Evolutionary conservation across 2,329 filamentous ascomycete genomes (phyloP).

Genomic region (Zymoseptoria ardabiliae): DNA sequence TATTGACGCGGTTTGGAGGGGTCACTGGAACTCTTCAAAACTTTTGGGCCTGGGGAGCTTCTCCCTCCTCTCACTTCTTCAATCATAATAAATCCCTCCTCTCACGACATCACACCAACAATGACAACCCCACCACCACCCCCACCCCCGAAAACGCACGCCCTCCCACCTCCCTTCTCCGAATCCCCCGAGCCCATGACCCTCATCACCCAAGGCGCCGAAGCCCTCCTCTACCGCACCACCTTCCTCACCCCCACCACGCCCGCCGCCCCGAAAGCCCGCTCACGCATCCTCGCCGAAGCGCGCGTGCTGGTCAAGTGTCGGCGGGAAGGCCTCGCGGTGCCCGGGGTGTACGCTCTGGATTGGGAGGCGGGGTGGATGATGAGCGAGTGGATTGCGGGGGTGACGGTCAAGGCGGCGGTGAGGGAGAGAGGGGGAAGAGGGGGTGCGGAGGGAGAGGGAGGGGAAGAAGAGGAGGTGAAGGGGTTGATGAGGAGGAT

Average conservation of each 20-base stretch:
- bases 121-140: conserved; percentile 1
- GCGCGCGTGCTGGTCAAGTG: conserved; percentile 77
- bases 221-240: conserved; percentile 87
- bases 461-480: conserved; percentile 22
- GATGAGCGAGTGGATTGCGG: conserved; percentile 78
- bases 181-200: conserved; percentile 50
- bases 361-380: conserved; percentile 62
- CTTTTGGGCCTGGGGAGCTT: too few relatives aligned
- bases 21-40: too few relatives aligned
- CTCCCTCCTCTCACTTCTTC: too few relatives aligned
- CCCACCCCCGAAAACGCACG: not conserved
- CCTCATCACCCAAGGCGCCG: conserved; percentile 87
- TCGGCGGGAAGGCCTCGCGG: conserved; percentile 67
- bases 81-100: not conserved
- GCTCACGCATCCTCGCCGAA: conserved; percentile 83
- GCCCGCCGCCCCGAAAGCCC: conserved; percentile 80
- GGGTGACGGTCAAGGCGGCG: conserved; percentile 58
- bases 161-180: conserved; percentile 60
- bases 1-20: too few relatives aligned
- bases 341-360: conserved; percentile 70
- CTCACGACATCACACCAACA: not conserved
- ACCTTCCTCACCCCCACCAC: conserved; percentile 62
- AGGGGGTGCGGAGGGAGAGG: conserved; percentile 17
- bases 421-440: conserved; percentile 41
- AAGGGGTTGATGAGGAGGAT: conserved; percentile 29